Evolutionary conservation across 371 early-diverging fungal genomes (phyloP), one percentile per base, ranked within the genome.

Genomic region (Haplosporangium sp.): DNA sequence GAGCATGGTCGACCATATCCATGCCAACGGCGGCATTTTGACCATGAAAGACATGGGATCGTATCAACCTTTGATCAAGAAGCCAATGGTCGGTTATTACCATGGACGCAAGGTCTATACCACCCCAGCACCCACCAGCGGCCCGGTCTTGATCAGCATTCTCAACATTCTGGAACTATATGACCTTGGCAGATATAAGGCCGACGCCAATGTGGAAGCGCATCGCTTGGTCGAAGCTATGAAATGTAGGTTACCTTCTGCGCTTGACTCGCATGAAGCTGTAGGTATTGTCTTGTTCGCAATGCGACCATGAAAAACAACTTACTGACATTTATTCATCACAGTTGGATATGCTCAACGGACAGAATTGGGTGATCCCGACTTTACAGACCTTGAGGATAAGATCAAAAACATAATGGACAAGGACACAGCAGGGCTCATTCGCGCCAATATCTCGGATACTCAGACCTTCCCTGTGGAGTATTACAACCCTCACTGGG

Each of bases 201-300:
- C 91, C 0, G 74, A 81, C 8, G 83, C 77, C n/a, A 84, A 86
- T 12, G 41, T 93, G 5, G 91, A 90, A 50, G 61, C 87, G 9
- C 97, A 97, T 75, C 85, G 94, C 8, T 72, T 98, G n/a, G 83
- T 96, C 1, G 99, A 99, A 80, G 90, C 95, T 4, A 89, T 97
- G 76, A 98, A 98, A 80, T 95, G 73, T 73, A 61, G 62, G 67
- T 53, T 29, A 12, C 36, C 20, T 42, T 46, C 3, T 46, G n/a
- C 46, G 5, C 10, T n/a, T 14, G n/a, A 29, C 4, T 29, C 29
- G 4, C 29, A 29, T 29, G 29, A 29, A 29, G 4, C 29, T 29
- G 29, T 29, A 29, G 29, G 29, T 14, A 12, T 55, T 55, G 21
- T 46, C n/a, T 45, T 10, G n/a, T 14, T 64, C 46, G 42, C 21